Conservation (phyloP, 2,329 filamentous ascomycete species). For the Colletotrichum noveboracense region DNA sequence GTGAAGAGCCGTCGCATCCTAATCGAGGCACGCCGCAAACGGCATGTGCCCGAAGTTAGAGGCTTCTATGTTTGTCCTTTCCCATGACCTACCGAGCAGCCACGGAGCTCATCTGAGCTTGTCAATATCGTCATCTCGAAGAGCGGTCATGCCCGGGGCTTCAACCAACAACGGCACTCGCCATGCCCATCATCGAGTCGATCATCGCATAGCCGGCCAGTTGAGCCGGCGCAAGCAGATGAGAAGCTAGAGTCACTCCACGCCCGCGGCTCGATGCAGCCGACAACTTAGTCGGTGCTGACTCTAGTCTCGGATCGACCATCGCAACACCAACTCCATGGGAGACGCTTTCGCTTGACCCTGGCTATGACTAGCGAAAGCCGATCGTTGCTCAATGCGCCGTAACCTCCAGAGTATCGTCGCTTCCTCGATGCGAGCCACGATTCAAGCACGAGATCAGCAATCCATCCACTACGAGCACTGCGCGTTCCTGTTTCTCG, state of each 20-base stretch:
- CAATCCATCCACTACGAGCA: not conserved
- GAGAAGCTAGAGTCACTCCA: not conserved
- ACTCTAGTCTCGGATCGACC: not conserved
- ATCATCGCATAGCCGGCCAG: constrained; percentile 10
- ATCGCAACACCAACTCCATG: not conserved
- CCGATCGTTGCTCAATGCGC: not conserved
- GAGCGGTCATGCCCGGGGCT: not conserved
- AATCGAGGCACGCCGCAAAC: not conserved
- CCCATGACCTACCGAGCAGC: not conserved
- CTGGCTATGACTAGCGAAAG: not conserved
- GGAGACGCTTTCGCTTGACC: not conserved
- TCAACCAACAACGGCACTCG: not conserved
- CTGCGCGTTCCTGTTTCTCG: not conserved
- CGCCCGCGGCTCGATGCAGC: not conserved
- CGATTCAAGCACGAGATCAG: not conserved
- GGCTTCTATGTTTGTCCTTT: not conserved
- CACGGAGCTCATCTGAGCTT: not conserved
- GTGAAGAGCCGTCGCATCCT: not conserved
- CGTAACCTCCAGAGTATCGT: not conserved
- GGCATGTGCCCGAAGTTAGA: constrained; percentile 1
- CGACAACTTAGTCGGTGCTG: not conserved
- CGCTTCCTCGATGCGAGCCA: not conserved
- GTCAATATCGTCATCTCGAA: not conserved
- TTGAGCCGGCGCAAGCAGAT: not conserved
- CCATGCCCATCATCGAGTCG: not conserved